Base-by-base conservation (phyloP, 192 early-diverging fungal species). In the Coemansia sp. region DNA sequence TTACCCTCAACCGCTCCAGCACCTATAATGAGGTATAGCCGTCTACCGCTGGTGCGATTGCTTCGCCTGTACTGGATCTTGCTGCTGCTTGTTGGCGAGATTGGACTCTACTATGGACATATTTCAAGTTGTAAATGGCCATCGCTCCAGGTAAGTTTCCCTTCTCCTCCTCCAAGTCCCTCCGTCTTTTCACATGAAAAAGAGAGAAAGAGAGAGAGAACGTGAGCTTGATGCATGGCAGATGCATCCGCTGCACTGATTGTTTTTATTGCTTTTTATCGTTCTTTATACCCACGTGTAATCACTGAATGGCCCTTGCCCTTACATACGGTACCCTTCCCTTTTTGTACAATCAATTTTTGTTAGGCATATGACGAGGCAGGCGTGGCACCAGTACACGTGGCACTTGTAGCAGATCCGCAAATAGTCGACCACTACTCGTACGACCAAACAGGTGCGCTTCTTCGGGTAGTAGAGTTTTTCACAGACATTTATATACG, bases 371-470 rank as follows among this genome's bases (percentile, higher is more conserved):
- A 64, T 36, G 45, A 64, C 4, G 32, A 37, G 41, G 41, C 49
- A 25, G 36, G 31, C 49, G 22, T 19, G n/a, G 25, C 40, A 12
- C 59, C 63, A 2, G 45, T 53, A 25, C 80, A 75, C 47, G 65
- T 94, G 19, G 88, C 89, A 12, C 65, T 98, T 9, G 81, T 98
- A 41, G 91, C 92, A 0, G 96, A 98, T 75, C 95, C 96, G 39
- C 96, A 98, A 68, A 86, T 98, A 41, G 95, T 94, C 38, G 96
- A 97, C 72, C 80, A 88, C 36, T 91, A 90, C 68, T 97, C 95
- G 10, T 98, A 98, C 67, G 72, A 83, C 4, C 89, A 90, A 40
- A 71, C 83, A 10, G 92, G 92, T 0, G 32, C 89, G 2, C 32
- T 89, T 0, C 83, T 94, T 6, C 67, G 61, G 10, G 25, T 91